Conservation (phyloP, 164 flowering plant species). For the Sextonia rubra region DNA sequence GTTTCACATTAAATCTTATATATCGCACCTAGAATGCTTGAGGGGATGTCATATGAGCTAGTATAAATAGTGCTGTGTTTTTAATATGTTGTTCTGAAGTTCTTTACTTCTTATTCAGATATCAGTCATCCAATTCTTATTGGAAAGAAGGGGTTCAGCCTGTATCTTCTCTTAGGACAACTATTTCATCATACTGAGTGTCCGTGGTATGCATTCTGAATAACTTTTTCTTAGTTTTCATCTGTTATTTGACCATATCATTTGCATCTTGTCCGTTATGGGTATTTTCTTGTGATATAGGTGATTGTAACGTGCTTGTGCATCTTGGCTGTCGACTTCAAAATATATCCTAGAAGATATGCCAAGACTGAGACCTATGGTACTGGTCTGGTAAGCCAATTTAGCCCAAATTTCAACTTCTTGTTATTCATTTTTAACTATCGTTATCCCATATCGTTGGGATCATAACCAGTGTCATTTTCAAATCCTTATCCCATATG, state of each 20-base stretch:
- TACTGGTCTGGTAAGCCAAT: slow-evolving; percentile 62
- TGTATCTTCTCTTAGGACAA: slow-evolving; percentile 40
- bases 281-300: slow-evolving; percentile 37
- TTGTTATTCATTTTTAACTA: neutral
- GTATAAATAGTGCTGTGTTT: neutral
- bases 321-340: slow-evolving; percentile 93
- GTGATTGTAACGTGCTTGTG: slow-evolving; percentile 76
- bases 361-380: slow-evolving; percentile 98
- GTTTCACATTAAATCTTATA: neutral
- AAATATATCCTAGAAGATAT: slow-evolving; percentile 81
- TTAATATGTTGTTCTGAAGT: slow-evolving; percentile 1
- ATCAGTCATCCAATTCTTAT: slow-evolving; percentile 18
- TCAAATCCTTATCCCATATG: too few species aligned
- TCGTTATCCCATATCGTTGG: neutral
- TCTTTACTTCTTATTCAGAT: slow-evolving; percentile 34
- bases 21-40: neutral
- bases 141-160: slow-evolving; percentile 17
- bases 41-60: slow-evolving; percentile 5
- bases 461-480: too few species aligned
- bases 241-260: slow-evolving; percentile 5
- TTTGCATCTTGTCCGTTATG: slow-evolving; percentile 7
- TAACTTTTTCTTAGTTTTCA: neutral
- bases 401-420: neutral
- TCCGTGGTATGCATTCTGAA: slow-evolving; percentile 39
- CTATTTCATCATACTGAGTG: slow-evolving; percentile 71